Conservation (phyloP, 2,329 filamentous ascomycete genomes). For the Taxawa tesnikishii region DNA sequence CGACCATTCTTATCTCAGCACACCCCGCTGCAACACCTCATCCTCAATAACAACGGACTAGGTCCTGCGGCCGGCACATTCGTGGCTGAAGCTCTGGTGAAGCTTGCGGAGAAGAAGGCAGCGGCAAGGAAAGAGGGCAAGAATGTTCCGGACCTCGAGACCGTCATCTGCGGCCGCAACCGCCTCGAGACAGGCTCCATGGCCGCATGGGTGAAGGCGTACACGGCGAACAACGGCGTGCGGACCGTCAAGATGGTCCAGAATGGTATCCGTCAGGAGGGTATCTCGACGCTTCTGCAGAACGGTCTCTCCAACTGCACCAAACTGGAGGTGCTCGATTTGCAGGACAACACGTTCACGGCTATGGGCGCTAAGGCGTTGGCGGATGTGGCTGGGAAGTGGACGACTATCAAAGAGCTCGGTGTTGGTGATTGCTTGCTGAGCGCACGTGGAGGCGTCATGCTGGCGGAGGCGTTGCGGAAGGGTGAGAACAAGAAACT, state of each 20-base stretch:
- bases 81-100: constrained; percentile 75
- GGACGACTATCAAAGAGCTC: constrained; percentile 67
- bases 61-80: constrained; percentile 82
- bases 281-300: constrained; percentile 68
- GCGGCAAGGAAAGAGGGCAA: constrained; percentile 59
- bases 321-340: constrained; percentile 63
- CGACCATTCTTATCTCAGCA: constrained; percentile 84
- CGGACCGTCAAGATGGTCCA: constrained; percentile 93
- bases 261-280: constrained; percentile 92
- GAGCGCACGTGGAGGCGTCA: constrained; percentile 60
- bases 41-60: constrained; percentile 96
- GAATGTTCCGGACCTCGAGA: constrained; percentile 73
- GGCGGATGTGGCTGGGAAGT: constrained; percentile 59
- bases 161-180: constrained; percentile 94
- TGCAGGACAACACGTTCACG: constrained; percentile 98
- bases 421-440: constrained; percentile 83
- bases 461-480: constrained; percentile 60
- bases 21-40: constrained; percentile 81
- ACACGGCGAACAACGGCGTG: constrained; percentile 66
- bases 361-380: constrained; percentile 66
- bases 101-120: constrained; percentile 74
- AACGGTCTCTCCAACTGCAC: constrained; percentile 63
- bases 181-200: constrained; percentile 92
- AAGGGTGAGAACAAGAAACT: constrained; percentile 68
- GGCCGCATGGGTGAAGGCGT: constrained; percentile 85